Conservation (phyloP, 1,139 yeast species). For the Saccharomyces uvarum region DNA sequence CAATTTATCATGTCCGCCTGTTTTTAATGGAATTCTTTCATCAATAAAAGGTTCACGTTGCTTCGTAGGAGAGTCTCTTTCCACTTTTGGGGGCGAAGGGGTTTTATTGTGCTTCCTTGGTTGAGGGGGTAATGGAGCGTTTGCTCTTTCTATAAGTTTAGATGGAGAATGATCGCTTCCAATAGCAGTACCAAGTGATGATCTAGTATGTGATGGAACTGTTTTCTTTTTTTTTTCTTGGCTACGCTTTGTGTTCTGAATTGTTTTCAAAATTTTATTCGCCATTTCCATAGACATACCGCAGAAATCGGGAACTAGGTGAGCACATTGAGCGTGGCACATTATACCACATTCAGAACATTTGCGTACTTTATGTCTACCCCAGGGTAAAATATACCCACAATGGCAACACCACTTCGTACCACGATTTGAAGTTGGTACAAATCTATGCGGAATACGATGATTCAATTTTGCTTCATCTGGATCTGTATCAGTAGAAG, state of each 20-base stretch:
- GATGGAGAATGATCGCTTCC: conserved; percentile 3
- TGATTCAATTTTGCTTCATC: conserved; percentile 91
- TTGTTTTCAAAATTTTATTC: conserved; percentile 75
- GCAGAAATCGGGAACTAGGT: conserved; percentile 93
- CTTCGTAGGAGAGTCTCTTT: background rate
- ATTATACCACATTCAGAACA: conserved; percentile 92
- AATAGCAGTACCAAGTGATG: background rate
- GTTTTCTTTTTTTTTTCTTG: conserved; percentile 23
- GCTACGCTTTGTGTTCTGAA: conserved; percentile 63
- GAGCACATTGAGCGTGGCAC: conserved; percentile 90
- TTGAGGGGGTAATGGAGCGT: conserved; percentile 3
- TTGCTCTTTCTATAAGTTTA: conserved; percentile 1
- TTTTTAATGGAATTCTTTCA: background rate
- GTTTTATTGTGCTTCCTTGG: conserved; percentile 3
- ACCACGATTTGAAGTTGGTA: conserved; percentile 81
- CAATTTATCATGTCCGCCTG: conserved; percentile 12
- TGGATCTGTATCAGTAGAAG: conserved; percentile 74
- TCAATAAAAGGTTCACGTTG: background rate
- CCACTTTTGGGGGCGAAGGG: background rate
- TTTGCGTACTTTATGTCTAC: conserved; percentile 86
- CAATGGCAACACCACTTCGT: conserved; percentile 99
- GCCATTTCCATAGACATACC: conserved; percentile 99
- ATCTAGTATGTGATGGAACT: conserved; percentile 4
- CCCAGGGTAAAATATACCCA: conserved; percentile 93
- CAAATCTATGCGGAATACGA: conserved; percentile 93